Evolutionary conservation across 176 grass and related monocot genomes (phyloP), one percentile per base, ranked within the genome.

Genomic region (Cymbopogon citratus): DNA sequence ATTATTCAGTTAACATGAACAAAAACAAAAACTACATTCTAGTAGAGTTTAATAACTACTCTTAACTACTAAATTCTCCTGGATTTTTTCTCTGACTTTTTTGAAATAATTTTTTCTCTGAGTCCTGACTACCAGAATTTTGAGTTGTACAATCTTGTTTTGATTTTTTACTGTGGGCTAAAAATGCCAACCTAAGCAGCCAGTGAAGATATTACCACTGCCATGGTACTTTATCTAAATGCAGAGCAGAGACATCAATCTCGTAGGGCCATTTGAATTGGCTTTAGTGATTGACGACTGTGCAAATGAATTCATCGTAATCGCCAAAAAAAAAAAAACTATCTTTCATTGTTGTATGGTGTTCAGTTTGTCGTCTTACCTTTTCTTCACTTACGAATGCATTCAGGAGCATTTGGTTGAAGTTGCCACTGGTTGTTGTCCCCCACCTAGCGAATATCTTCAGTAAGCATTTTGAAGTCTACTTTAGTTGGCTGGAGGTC

Each of bases 321-420:
- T 10, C 31, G 3, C 31, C 31, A 2, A 33, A 33, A 33, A 33
- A 33, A 2, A 33, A 33, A 33, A 33, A 38, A 38, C 36, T 7
- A 38, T 38, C 36, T 38, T 38, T 38, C 65, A 46, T 35, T 18
- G 26, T 15, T 49, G 64, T 24, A 68, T 51, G 9, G 2, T 77
- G 48, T 39, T 87, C 8, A 57, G 51, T 57, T 70, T 78, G 26
- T 38, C 34, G 6, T 35, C 34, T 35, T 35, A 35, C 34, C 18
- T 83, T 39, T n/a, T n/a, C n/a, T 33, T 33, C 56, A 82, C 48
- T 74, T 21, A 67, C 38, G 70, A 83, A 67, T 87, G 51, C 74
- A 79, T 89, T 67, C 75, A 98, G 92, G 84, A 92, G 78, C 78
- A 89, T 98, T 87, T 92, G 92, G 94, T 98, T 84, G 95, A 98